Evolutionary conservation across 73 alveolate species (phyloP).

Genomic region (Paramecium octaurelia): DNA sequence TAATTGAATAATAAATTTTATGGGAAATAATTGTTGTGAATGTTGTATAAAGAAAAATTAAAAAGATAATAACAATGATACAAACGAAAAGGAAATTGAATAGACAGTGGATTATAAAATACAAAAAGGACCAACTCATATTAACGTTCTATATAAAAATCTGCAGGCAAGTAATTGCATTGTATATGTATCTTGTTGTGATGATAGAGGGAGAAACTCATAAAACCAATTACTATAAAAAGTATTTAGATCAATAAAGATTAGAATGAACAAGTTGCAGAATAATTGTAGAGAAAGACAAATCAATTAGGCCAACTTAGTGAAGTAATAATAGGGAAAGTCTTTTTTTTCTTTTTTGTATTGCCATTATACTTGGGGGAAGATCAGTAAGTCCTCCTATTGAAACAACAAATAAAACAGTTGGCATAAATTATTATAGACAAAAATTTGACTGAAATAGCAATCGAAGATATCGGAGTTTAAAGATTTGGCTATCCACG

Average conservation of each 20-base stretch:
- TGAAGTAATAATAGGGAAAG: background rate
- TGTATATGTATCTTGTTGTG: background rate
- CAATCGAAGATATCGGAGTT: background rate
- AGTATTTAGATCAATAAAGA: background rate
- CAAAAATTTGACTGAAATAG: background rate
- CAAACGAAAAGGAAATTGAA: background rate
- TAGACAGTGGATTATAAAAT: constrained; percentile 11
- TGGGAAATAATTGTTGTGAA: background rate
- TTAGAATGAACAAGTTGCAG: background rate
- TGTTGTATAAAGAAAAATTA: background rate
- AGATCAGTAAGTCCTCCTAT: background rate
- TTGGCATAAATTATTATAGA: background rate
- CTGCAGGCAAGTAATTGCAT: background rate
- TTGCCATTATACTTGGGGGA: constrained; percentile 2
- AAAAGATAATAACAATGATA: background rate
- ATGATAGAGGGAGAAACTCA: background rate
- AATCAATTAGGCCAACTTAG: background rate
- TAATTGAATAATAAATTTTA: background rate
- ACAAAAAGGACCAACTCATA: background rate
- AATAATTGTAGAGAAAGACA: background rate
- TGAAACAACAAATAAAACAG: background rate
- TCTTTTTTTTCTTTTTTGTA: background rate
- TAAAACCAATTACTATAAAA: background rate
- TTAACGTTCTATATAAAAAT: background rate
- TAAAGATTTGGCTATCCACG: constrained; percentile 9